Evolutionary conservation across 352 stramenopile genomes (phyloP).

Genomic region (Globisporangium recalcitrans): DNA sequence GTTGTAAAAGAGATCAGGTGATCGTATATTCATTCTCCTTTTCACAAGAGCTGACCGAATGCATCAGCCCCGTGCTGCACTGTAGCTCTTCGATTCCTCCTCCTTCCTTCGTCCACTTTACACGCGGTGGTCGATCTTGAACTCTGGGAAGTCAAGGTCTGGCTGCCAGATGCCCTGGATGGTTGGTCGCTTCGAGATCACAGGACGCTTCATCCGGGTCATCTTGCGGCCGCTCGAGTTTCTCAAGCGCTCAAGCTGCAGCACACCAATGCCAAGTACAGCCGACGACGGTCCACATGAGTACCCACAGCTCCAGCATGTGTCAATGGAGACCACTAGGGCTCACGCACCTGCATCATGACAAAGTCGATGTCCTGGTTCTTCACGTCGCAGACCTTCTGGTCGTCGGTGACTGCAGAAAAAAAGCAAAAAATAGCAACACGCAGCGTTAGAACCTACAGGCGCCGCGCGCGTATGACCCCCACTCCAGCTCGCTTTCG

Average conservation of each 20-base stretch:
- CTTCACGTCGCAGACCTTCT: slow-evolving; percentile 85
- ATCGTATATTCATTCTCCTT: neutral
- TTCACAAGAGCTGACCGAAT: neutral
- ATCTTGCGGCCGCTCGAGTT: slow-evolving; percentile 88
- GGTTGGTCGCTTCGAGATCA: slow-evolving; percentile 75
- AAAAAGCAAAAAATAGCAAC: slow-evolving; percentile 7
- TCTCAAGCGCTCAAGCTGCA: slow-evolving; percentile 72
- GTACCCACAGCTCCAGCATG: neutral
- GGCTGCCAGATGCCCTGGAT: slow-evolving; percentile 87
- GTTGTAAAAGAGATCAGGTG: neutral
- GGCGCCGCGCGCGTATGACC: too few species aligned
- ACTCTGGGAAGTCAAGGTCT: slow-evolving; percentile 80
- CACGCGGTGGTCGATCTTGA: slow-evolving; percentile 68
- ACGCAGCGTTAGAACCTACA: neutral
- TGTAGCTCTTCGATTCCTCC: slow-evolving; percentile 3
- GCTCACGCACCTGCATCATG: slow-evolving; percentile 58
- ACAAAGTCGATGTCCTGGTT: slow-evolving; percentile 85
- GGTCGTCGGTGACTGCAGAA: slow-evolving; percentile 81
- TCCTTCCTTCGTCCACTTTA: slow-evolving; percentile 18
- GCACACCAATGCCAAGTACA: neutral
- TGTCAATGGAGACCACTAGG: neutral
- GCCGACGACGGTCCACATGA: neutral
- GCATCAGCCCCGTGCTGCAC: neutral
- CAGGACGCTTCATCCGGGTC: slow-evolving; percentile 80
- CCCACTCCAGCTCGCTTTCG: neutral